Evolutionary conservation across 1,284 basidiomycete genomes (phyloP).

Genomic region (Taiwanofungus camphoratus): DNA sequence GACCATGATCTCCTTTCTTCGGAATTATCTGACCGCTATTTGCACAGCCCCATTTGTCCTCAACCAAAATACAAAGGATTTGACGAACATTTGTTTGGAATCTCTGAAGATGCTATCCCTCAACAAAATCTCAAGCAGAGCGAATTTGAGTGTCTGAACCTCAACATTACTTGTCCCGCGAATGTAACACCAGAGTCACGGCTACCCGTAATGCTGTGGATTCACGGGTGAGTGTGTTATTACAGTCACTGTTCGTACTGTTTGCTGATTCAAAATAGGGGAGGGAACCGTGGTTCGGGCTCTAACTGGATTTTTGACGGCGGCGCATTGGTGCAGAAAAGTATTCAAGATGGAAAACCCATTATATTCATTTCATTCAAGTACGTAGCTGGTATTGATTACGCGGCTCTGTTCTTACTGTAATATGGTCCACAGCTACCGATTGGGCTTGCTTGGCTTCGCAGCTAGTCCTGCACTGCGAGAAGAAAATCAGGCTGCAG

Average conservation of each 20-base stretch:
- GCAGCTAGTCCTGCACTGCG: slow-evolving; percentile 57
- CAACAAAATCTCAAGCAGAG: slow-evolving; percentile 52
- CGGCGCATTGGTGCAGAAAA: slow-evolving; percentile 61
- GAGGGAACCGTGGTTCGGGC: slow-evolving; percentile 64
- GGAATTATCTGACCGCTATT: slow-evolving; percentile 2
- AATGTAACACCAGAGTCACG: slow-evolving; percentile 43
- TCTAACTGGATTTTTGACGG: slow-evolving; percentile 73
- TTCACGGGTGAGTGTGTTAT: slow-evolving; percentile 52
- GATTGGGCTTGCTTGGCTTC: slow-evolving; percentile 69
- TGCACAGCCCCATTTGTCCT: slow-evolving; percentile 65
- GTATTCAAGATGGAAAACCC: slow-evolving; percentile 54
- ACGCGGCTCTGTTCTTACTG: slow-evolving; percentile 4
- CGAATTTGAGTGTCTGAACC: slow-evolving; percentile 71
- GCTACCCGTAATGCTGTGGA: slow-evolving; percentile 73
- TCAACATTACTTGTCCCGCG: slow-evolving; percentile 70
- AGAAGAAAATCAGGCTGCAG: slow-evolving; percentile 57
- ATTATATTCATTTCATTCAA: slow-evolving; percentile 71
- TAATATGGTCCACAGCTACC: slow-evolving; percentile 55
- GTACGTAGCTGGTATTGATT: slow-evolving; percentile 35
- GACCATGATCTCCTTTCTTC: slow-evolving; percentile 11
- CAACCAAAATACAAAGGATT: slow-evolving; percentile 44
- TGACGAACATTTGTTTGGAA: slow-evolving; percentile 58
- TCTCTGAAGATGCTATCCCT: slow-evolving; percentile 49
- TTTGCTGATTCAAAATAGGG: slow-evolving; percentile 34
- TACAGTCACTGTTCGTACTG: slow-evolving; percentile 4